Evolutionary conservation across 176 grass and related monocot genomes (phyloP).

Genomic region (Rhynchospora tenuis): DNA sequence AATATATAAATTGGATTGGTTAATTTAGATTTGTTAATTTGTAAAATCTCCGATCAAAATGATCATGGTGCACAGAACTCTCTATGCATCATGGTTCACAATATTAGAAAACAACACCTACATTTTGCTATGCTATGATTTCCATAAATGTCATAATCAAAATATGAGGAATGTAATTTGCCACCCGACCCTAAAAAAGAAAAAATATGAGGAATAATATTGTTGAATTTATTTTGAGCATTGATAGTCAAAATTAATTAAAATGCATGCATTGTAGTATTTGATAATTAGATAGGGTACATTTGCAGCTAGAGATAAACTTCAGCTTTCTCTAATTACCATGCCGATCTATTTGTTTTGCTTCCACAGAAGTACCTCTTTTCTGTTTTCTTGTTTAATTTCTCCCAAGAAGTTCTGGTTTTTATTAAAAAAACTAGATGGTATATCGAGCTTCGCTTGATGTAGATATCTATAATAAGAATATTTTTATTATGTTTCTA

Average conservation of each 20-base stretch:
- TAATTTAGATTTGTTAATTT: too few relatives aligned
- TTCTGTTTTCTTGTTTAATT: neutral
- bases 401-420: neutral
- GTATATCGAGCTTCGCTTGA: too few relatives aligned
- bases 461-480: too few relatives aligned
- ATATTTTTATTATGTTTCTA: too few relatives aligned
- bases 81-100: too few relatives aligned
- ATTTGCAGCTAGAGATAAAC: neutral
- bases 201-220: neutral
- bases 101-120: neutral
- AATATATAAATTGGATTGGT: too few relatives aligned
- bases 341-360: neutral
- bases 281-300: neutral
- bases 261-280: neutral
- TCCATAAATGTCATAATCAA: too few relatives aligned
- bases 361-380: neutral
- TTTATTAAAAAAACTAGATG: too few relatives aligned
- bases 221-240: neutral
- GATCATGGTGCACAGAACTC: too few relatives aligned
- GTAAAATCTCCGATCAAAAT: too few relatives aligned
- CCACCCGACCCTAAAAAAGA: too few relatives aligned
- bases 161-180: too few relatives aligned
- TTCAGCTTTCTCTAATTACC: neutral
- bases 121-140: neutral
- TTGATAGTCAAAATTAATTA: neutral